phyloP scores from a whole-genome alignment of 1,284 basidiomycete species.

The Cutaneotrichosporon sp. region DNA sequence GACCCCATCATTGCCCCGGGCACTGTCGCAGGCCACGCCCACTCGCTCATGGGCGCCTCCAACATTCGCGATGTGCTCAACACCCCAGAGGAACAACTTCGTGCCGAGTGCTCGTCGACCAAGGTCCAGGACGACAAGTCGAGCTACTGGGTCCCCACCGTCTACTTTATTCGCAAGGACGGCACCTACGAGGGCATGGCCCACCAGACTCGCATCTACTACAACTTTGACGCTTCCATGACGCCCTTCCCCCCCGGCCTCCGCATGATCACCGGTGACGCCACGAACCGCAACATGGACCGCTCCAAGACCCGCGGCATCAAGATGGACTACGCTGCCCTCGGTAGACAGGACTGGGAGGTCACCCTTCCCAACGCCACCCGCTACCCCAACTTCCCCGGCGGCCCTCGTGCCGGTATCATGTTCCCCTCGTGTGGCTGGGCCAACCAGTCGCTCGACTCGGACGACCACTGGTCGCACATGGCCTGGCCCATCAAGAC shows the following conservation, averaged over 20 bases:
- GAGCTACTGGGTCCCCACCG: constrained; percentile 56
- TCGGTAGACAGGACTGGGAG: constrained; percentile 53
- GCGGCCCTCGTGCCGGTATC: constrained; percentile 11
- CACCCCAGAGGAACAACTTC: constrained; percentile 29
- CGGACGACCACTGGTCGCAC: constrained; percentile 48
- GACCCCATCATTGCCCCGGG: constrained; percentile 53
- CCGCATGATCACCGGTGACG: constrained; percentile 53
- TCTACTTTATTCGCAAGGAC: constrained; percentile 52
- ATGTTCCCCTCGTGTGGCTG: constrained; percentile 46
- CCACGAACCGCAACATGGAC: constrained; percentile 1
- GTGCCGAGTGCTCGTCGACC: constrained; percentile 37
- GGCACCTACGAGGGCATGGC: constrained; percentile 34
- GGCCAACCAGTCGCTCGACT: constrained; percentile 36
- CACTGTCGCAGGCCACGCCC: constrained; percentile 45
- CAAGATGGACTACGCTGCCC: constrained; percentile 41
- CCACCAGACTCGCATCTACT: constrained; percentile 44
- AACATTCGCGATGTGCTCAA: constrained; percentile 35
- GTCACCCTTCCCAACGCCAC: constrained; percentile 29
- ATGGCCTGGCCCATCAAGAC: constrained; percentile 52
- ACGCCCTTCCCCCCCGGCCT: constrained; percentile 54
- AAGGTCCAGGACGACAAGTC: constrained; percentile 53
- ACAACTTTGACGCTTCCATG: constrained; percentile 18
- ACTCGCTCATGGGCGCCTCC: constrained; percentile 51
- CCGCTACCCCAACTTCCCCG: background rate
- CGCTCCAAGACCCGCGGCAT: background rate